Conservation (phyloP, 2,329 filamentous ascomycete genomes). For the Orbilia ellipsospora region DNA sequence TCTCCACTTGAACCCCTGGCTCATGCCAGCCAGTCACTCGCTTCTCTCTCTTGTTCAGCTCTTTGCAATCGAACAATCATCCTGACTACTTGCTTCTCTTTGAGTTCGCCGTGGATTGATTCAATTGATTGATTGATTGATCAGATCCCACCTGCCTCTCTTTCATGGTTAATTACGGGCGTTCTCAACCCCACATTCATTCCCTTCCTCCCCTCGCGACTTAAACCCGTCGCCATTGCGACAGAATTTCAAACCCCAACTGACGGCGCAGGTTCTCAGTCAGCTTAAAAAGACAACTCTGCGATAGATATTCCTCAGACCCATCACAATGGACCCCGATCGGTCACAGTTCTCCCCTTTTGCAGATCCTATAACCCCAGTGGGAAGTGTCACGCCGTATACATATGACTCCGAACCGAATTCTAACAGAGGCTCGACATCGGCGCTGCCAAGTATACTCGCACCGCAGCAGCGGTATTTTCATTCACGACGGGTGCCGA, state of each 20-base stretch:
- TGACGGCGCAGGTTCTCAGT: constrained; percentile 18
- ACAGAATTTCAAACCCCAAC: constrained; percentile 2
- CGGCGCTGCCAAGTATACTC: constrained; percentile 56
- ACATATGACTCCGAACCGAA: constrained; percentile 48
- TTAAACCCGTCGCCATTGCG: constrained; percentile 11
- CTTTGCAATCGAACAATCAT: not conserved
- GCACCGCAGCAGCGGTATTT: constrained; percentile 70
- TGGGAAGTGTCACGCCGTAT: constrained; percentile 52
- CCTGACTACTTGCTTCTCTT: constrained; percentile 13
- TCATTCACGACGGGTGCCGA: constrained; percentile 77
- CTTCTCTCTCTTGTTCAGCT: not conserved
- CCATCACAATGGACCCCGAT: constrained; percentile 44
- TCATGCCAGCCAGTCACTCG: not conserved
- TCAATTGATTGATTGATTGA: constrained; percentile 10
- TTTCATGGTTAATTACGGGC: constrained; percentile 18
- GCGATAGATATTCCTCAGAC: not conserved
- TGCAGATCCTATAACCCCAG: constrained; percentile 55
- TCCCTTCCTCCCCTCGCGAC: constrained; percentile 32
- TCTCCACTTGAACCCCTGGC: constrained; percentile 7
- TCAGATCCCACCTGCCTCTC: constrained; percentile 19
- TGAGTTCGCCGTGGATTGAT: constrained; percentile 11
- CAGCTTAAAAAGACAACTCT: not conserved
- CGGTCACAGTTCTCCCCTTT: constrained; percentile 56
- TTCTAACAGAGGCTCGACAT: constrained; percentile 55
- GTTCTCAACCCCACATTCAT: constrained; percentile 33